Evolutionary conservation across 2,329 filamentous ascomycete genomes (phyloP).

Genomic region (Neoascochyta sp.): DNA sequence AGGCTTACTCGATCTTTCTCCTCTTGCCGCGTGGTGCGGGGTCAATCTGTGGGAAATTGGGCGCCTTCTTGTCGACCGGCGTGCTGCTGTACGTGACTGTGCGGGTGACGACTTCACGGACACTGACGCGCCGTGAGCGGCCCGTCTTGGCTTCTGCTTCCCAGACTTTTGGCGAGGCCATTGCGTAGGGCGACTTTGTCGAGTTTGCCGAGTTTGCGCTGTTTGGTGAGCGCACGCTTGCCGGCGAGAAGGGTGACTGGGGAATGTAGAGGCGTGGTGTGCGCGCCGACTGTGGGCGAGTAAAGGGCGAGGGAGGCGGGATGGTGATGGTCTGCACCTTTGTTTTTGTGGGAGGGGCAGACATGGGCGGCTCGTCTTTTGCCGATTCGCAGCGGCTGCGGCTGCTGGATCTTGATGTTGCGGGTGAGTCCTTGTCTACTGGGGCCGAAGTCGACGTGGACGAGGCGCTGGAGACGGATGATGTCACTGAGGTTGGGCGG

Average conservation of each 20-base stretch:
- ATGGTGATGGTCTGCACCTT: slow-evolving; percentile 55
- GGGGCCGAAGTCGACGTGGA: slow-evolving; percentile 36
- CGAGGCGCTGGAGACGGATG: slow-evolving; percentile 35
- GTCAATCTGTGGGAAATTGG: slow-evolving; percentile 62
- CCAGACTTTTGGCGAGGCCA: slow-evolving; percentile 75
- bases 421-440: slow-evolving; percentile 30
- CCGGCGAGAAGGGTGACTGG: slow-evolving; percentile 66
- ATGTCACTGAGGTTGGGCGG: slow-evolving; percentile 38
- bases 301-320: slow-evolving; percentile 59
- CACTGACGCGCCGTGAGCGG: slow-evolving; percentile 59
- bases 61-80: slow-evolving; percentile 38
- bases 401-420: slow-evolving; percentile 39
- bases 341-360: slow-evolving; percentile 43
- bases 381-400: slow-evolving; percentile 35
- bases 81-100: slow-evolving; percentile 81
- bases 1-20: slow-evolving; percentile 62
- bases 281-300: slow-evolving; percentile 59
- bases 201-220: slow-evolving; percentile 51
- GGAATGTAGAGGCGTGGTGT: slow-evolving; percentile 69
- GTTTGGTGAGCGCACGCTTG: slow-evolving; percentile 61
- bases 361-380: slow-evolving; percentile 40
- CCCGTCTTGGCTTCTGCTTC: slow-evolving; percentile 64
- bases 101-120: slow-evolving; percentile 87
- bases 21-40: slow-evolving; percentile 90
- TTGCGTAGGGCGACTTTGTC: slow-evolving; percentile 70